Percentiles rank a stretch among this genome's conserved stretches.
Evolutionary conservation across 495 filamentous ascomycete species (phyloP).

Genomic region (Tuber umbilicatum): DNA sequence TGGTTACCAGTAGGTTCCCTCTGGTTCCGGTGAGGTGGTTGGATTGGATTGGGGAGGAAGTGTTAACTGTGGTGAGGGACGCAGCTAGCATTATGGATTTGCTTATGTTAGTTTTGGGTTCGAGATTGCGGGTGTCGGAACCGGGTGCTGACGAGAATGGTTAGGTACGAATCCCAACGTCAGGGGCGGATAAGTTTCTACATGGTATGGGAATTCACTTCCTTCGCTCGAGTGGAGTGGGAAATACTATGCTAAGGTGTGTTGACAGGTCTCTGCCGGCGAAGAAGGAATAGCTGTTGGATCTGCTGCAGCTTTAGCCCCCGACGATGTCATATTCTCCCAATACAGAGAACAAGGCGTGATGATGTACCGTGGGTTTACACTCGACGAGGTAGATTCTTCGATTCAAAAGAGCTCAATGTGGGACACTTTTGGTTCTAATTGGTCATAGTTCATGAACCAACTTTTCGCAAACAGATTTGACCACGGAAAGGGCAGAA

Average conservation of each 20-base stretch:
- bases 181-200: constrained; percentile 88
- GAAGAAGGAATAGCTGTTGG: constrained; percentile 93
- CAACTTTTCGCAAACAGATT: constrained; percentile 87
- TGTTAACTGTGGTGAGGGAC: constrained; percentile 60
- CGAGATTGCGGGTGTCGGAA: neutral
- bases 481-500: constrained; percentile 75
- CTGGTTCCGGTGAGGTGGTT: neutral
- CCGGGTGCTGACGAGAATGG: neutral
- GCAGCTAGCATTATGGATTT: constrained; percentile 37
- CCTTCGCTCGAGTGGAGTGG: neutral
- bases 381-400: constrained; percentile 46
- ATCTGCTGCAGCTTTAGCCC: constrained; percentile 69
- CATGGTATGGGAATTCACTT: constrained; percentile 56
- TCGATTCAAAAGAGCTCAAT: neutral
- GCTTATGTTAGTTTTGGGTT: constrained; percentile 21
- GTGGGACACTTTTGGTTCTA: neutral
- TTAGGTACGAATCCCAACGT: constrained; percentile 49
- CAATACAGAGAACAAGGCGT: constrained; percentile 94
- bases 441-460: constrained; percentile 67
- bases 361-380: constrained; percentile 83
- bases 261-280: constrained; percentile 57
- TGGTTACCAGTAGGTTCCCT: constrained; percentile 55
- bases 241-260: neutral
- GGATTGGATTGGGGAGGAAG: neutral
- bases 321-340: constrained; percentile 83